Base-by-base conservation (phyloP, 2,329 filamentous ascomycete species). In the Epichloe bromicola region DNA sequence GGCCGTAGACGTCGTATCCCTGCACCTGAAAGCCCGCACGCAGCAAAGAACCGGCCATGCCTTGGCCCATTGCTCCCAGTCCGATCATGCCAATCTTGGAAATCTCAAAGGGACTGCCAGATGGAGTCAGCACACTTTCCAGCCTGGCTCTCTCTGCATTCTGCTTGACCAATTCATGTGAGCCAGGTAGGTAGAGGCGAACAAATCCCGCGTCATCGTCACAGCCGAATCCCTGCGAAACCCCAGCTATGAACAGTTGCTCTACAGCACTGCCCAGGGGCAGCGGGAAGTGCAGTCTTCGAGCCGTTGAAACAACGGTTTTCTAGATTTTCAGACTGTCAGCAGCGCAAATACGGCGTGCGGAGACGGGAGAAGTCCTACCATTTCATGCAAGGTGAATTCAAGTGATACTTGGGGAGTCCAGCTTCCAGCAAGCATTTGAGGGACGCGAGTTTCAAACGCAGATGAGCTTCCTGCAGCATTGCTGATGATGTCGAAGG, bases 371-470 rank as follows among this genome's bases (percentile, higher is more conserved):
- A 61, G 49, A 49, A 67, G 19, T 20, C n/a, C 12, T 47, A 45
- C 65, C 58, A 68, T 60, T 53, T 67, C 63, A 45, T 67, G 63
- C 2, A 65, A 57, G 20, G 67, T 65, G 14, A 66, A 67, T 41
- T 62, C 59, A 17, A 71, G 53, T 2, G 68, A 63, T 7, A 63
- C 65, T 34, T 61, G 58, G 15, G 67, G 57, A 14, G 59, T 63
- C 64, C 72, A 74, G 56, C 77, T 74, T 50, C 74, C 70, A 19
- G 68, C 67, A 39, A 81, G 61, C 65, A 77, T 74, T 57, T 74
- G 72, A 40, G 73, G 71, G 14, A 70, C 73, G n/a, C 76, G 65
- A 57, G 78, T 75, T 57, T 75, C 73, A 65, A 79, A 80, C 67
- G 79, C 78, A 69, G 74, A 79, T 56, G 72, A 73, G 36, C 53